Evolutionary conservation across 305 asterid genomes (phyloP).

Genomic region (Ajuga reptans): DNA sequence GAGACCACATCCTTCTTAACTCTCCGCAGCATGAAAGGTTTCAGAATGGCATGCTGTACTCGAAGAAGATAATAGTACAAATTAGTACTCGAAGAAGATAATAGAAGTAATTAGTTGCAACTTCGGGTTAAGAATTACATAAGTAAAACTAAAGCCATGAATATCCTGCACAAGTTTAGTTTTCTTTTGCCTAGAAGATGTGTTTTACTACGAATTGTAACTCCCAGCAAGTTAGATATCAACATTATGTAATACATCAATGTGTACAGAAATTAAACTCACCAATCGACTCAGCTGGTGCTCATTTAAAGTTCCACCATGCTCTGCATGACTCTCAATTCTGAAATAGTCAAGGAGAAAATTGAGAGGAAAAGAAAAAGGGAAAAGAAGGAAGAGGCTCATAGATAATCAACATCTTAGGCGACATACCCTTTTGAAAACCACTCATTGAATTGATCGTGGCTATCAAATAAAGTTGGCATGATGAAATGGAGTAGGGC

Average conservation of each 20-base stretch:
- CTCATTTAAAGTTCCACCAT: conserved; percentile 96
- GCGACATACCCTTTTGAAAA: conserved; percentile 85
- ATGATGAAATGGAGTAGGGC: conserved; percentile 91
- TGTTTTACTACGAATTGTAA: not conserved
- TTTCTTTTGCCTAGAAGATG: conserved; percentile 4
- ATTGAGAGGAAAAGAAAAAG: conserved; percentile 13
- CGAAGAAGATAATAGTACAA: not conserved
- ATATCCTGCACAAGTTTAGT: not conserved
- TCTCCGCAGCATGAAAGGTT: conserved; percentile 95
- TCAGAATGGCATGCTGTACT: conserved; percentile 92
- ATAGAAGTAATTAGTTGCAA: not conserved
- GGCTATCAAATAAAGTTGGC: conserved; percentile 96
- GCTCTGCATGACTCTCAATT: conserved; percentile 99
- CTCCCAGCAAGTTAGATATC: not conserved
- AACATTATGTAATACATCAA: not conserved
- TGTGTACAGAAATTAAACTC: conserved; percentile 28
- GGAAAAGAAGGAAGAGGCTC: conserved; percentile 4
- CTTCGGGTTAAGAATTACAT: not conserved
- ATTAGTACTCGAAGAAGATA: not conserved
- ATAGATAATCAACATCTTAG: not conserved
- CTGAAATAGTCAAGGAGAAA: conserved; percentile 39
- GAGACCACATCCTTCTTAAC: conserved; percentile 90
- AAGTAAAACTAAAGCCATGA: not conserved
- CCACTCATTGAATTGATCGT: conserved; percentile 96
- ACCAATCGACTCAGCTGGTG: conserved; percentile 98